Percentiles rank a stretch among this genome's conserved stretches.
phyloP scores from a whole-genome alignment of 805 yeast species.

The Cyberlindnera euphorbiae region DNA sequence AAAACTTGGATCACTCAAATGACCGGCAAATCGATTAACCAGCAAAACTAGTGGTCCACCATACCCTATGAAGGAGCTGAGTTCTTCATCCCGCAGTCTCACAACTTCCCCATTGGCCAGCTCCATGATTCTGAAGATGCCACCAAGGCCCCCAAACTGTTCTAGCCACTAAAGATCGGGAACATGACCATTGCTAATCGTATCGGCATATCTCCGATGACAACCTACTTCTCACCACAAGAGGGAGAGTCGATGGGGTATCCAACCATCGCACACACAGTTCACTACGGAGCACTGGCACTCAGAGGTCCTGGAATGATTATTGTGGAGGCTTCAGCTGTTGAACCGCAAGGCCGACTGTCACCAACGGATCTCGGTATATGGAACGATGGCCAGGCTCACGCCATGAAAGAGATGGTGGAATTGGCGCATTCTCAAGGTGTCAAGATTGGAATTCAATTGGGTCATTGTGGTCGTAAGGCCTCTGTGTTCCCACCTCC shows the following conservation, averaged over 20 bases:
- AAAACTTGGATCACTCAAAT: no score
- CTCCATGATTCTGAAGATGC: conserved; percentile 9
- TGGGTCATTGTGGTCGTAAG: conserved; percentile 54
- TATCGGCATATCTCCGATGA: conserved; percentile 54
- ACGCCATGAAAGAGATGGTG: conserved; percentile 33
- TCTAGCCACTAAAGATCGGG: conserved; percentile 20
- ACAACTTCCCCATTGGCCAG: conserved; percentile 10
- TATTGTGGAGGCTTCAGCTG: conserved; percentile 42
- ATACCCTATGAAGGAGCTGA: conserved; percentile 1
- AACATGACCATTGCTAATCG: conserved; percentile 37
- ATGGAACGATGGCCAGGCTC: conserved; percentile 46
- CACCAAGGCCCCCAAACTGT: conserved; percentile 16
- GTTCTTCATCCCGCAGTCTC: conserved; percentile 11
- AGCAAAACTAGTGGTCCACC: conserved; percentile 9
- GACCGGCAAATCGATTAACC: no score
- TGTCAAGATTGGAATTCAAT: conserved; percentile 45
- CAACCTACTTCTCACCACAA: conserved; percentile 40
- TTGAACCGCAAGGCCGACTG: conserved; percentile 36
- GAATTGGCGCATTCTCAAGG: conserved; percentile 43
- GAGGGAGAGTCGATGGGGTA: conserved; percentile 29
- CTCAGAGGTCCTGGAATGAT: conserved; percentile 46
- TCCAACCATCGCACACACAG: conserved; percentile 42
- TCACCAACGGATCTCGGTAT: conserved; percentile 46
- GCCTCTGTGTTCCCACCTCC: conserved; percentile 32
- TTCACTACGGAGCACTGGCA: conserved; percentile 45